Percentiles rank a stretch among this genome's conserved stretches.
Evolutionary conservation across 305 asterid genomes (phyloP).

Genomic region (Petunia hybrid): DNA sequence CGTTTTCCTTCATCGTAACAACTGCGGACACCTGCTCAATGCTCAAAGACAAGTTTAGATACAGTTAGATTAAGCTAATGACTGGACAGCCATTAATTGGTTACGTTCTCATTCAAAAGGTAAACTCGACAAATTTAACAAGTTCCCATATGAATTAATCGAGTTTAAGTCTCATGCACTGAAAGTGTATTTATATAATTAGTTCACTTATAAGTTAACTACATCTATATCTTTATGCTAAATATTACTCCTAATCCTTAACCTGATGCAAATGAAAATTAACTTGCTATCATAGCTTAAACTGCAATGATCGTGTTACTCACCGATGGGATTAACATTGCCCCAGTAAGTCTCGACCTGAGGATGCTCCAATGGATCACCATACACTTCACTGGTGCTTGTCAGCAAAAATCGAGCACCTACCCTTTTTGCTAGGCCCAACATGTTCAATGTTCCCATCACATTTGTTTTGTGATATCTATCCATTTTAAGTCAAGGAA

Average conservation of each 20-base stretch:
- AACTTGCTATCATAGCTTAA: not conserved
- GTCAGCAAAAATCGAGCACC: conserved; percentile 85
- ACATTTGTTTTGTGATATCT: conserved; percentile 89
- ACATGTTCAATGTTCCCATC: conserved; percentile 94
- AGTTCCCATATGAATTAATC: not conserved
- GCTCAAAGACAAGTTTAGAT: not conserved
- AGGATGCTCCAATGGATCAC: conserved; percentile 91
- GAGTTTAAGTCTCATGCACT: not conserved
- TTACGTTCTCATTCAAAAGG: no score
- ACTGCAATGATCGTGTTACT: conserved; percentile 17
- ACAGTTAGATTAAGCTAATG: no score
- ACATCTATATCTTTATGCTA: accelerated
- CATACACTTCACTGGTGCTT: conserved; percentile 92
- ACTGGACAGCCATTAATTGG: no score
- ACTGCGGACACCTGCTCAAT: conserved; percentile 74
- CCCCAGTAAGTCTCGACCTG: conserved; percentile 91
- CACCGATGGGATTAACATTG: conserved; percentile 92
- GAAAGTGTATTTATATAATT: not conserved
- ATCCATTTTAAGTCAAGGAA: conserved; percentile 56
- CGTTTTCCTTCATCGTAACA: conserved; percentile 95
- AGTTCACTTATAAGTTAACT: accelerated
- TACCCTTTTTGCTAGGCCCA: conserved; percentile 85
- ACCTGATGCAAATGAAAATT: not conserved
- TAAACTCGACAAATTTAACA: no score
- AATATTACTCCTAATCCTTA: not conserved